Percentiles rank a stretch among this genome's conserved stretches.
Conservation (phyloP, 768 basidiomycete genomes). For the Trametes punicea region DNA sequence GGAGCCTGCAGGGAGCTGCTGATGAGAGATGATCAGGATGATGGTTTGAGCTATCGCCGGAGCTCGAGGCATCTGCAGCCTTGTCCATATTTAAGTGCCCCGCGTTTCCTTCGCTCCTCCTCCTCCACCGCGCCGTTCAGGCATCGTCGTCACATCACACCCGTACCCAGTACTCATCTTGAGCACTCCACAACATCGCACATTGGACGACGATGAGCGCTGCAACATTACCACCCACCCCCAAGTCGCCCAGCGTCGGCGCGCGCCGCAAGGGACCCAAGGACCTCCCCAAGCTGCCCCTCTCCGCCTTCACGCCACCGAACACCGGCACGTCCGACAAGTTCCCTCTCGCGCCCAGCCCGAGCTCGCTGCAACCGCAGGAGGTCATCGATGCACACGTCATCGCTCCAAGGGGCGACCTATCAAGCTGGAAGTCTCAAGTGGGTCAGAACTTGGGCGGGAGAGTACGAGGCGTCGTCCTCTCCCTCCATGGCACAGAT, state of each 20-base stretch:
- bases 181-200: not conserved
- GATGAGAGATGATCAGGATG: constrained; percentile 18
- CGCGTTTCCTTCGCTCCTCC: not conserved
- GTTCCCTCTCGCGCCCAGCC: constrained; percentile 68
- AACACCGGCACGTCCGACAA: constrained; percentile 62
- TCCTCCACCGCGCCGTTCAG: constrained; percentile 1
- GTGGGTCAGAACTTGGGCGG: constrained; percentile 43
- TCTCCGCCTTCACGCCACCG: constrained; percentile 73
- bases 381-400: constrained; percentile 69
- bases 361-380: constrained; percentile 60
- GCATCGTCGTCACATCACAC: not conserved
- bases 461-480: constrained; percentile 53
- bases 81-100: not conserved
- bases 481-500: constrained; percentile 41
- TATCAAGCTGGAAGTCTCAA: constrained; percentile 52
- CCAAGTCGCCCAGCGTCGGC: constrained; percentile 42
- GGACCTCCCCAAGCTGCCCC: constrained; percentile 65
- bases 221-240: constrained; percentile 16
- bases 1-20: constrained; percentile 6
- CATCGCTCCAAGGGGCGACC: constrained; percentile 39
- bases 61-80: too few species aligned
- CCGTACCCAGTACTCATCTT: not conserved
- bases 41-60: too few species aligned
- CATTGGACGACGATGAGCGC: constrained; percentile 12
- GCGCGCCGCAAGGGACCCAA: constrained; percentile 61